Conservation (phyloP, 345 rosid genomes). For the Brassica cretica region DNA sequence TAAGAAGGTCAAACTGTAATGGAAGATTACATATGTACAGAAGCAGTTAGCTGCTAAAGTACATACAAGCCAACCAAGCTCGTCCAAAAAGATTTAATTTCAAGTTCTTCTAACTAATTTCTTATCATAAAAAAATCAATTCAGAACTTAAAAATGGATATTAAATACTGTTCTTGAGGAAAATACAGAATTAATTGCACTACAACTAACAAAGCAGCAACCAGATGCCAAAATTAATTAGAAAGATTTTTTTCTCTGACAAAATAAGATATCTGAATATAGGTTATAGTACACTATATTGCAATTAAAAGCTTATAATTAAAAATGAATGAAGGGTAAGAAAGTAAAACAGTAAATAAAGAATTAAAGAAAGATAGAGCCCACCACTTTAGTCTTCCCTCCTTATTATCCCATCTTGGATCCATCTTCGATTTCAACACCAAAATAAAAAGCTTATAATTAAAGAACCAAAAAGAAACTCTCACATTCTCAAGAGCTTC, state of each 20-base stretch:
- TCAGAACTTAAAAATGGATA: background rate
- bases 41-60: constrained; percentile 9
- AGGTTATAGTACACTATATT: constrained; percentile 2
- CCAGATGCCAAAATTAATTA: constrained; percentile 29
- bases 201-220: constrained; percentile 34
- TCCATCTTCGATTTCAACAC: constrained; percentile 41
- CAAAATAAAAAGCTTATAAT: constrained; percentile 22
- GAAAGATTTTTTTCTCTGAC: constrained; percentile 18
- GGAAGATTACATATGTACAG: constrained; percentile 10
- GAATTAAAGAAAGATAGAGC: constrained; percentile 31
- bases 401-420: constrained; percentile 38
- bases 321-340: constrained; percentile 18
- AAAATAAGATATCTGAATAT: constrained; percentile 18
- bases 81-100: constrained; percentile 22
- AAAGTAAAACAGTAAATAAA: constrained; percentile 30
- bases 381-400: constrained; percentile 37
- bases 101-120: constrained; percentile 28
- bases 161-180: background rate
- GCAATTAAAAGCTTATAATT: background rate
- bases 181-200: constrained; percentile 26
- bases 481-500: constrained; percentile 34
- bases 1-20: constrained; percentile 22
- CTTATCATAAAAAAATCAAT: constrained; percentile 5
- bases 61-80: constrained; percentile 31
- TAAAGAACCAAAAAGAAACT: constrained; percentile 35